These are phyloP conservation scores for Emydomyces testavorans DNA, from an alignment of 2,329 filamentous ascomycete genomes.

Conservation along the genomic window DNA sequence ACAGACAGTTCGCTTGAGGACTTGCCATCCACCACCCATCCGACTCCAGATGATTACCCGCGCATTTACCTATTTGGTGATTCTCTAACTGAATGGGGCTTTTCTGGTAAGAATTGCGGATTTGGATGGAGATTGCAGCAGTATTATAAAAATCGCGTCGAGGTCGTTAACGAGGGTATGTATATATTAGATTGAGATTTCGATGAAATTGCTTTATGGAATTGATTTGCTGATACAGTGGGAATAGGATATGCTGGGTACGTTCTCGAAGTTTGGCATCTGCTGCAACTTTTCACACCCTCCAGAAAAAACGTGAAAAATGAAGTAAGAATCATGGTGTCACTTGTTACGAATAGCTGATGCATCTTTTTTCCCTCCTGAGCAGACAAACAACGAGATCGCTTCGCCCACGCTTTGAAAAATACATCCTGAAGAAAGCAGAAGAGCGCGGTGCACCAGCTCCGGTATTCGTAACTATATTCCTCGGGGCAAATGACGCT, in stretches of 20 bases:
- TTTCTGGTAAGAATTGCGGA: conserved; percentile 14
- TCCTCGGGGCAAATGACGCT: conserved; percentile 33
- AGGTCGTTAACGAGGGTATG: conserved; percentile 19
- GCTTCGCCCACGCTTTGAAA: conserved; percentile 14
- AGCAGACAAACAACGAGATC: conserved; percentile 15
- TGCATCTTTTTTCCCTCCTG: not conserved
- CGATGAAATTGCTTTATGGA: not conserved
- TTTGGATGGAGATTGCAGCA: conserved; percentile 16
- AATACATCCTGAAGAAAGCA: conserved; percentile 11
- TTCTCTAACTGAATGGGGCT: conserved; percentile 17
- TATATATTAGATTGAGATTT: not conserved
- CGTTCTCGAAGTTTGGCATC: too few species aligned
- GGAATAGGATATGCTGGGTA: conserved; percentile 17
- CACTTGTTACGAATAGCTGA: too few species aligned
- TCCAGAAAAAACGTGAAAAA: too few species aligned
- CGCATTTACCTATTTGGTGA: conserved; percentile 20
- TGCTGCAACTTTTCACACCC: too few species aligned
- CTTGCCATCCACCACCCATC: not conserved
- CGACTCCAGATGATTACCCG: conserved; percentile 14
- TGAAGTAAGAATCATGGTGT: too few species aligned
- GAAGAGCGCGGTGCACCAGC: conserved; percentile 14
- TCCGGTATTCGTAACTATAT: conserved; percentile 33
- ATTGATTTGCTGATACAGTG: not conserved
- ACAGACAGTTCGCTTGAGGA: too few species aligned
- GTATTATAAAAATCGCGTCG: conserved; percentile 18